Evolutionary conservation across 768 basidiomycete genomes (phyloP), one percentile per base, ranked within the genome.

Genomic region (Postia placenta): DNA sequence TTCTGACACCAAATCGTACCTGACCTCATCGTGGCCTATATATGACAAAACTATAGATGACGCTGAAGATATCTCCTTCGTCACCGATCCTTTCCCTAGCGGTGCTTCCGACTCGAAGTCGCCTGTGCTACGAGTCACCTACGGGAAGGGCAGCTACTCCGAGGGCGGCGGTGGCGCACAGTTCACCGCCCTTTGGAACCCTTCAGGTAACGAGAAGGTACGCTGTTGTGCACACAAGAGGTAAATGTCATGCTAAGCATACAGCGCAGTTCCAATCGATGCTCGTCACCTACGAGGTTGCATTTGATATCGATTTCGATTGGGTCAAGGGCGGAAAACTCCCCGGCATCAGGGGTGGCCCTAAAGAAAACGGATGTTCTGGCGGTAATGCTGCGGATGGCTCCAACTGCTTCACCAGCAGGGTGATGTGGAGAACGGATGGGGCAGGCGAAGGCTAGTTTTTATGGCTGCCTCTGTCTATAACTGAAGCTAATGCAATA

Each of bases 321-420:
- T 91, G 79, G 76, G 83, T 85, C 24, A 81, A 82, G 78, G 76
- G 84, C 22, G 86, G 84, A 19, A 89, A 89, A 67, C 74, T 90
- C 9, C 87, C 87, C 11, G 87, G 88, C 4, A 58, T 89, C 30
- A 71, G 87, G 58, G 86, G 88, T 14, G 88, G 87, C 0, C 62
- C 78, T 2, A 74, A 78, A 43, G 67, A 76, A 2, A 69, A 71
- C 14, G 84, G 82, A 2, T 89, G 87, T 62, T 81, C 79, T 24
- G 88, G 87, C 22, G 88, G 88, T 2, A 72, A 73, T 39, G 63
- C 79, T 49, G 71, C 85, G 2, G 71, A 77, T 44, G 87, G 87
- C 7, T 60, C 68, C 24, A 78, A 83, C 53, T 90, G 88, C 66
- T 89, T 88, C 63, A 86, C 80, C 56, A 67, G 80, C 15, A 68